Evolutionary conservation across 768 basidiomycete species (phyloP), one percentile per base, ranked within the genome.

Genomic region (Pleurotus giganteus): DNA sequence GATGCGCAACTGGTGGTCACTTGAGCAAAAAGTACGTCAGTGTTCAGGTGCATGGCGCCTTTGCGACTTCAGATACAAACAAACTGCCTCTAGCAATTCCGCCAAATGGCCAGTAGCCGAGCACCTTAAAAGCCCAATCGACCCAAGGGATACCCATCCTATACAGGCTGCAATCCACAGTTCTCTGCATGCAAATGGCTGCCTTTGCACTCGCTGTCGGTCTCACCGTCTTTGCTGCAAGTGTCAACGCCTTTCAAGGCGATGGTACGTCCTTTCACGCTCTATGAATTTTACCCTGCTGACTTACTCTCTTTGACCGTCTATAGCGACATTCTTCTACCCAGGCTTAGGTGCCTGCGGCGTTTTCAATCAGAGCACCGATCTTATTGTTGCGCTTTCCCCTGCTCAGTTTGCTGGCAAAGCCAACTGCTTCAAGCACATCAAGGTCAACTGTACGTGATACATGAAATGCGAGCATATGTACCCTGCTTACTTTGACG

Each of bases 371-470:
- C 57, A 47, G 15, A 56, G 55, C 23, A 60, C 55, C 27, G 63
- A 69, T 15, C 56, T 60, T 24, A 60, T 69, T 34, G 67, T 62
- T 27, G 67, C 67, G 13, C 54, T 69, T 15, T 63, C 64, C 9
- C 56, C 54, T 4, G 9, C 39, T 9, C 56, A 64, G 36, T 66
- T 65, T 55, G 54, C 49, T 7, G 52, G 54, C 13, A 61, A 63
- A 3, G 54, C 54, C 13, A 57, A 60, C 32, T 69, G 67, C 53
- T 64, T 57, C 31, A 52, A 61, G 17, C 61, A 57, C 27, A 63
- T 67, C 51, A 58, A 43, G 13, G 61, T 69, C 24, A 53, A 58
- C 27, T 66, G 66, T 66, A 53, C 13, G 60, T 45, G 8, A n/a
- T n/a, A n/a, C n/a, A n/a, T n/a, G n/a, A n/a, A n/a, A n/a, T n/a